phyloP scores from a whole-genome alignment of 768 basidiomycete species.

The Lyophyllum atratum region DNA sequence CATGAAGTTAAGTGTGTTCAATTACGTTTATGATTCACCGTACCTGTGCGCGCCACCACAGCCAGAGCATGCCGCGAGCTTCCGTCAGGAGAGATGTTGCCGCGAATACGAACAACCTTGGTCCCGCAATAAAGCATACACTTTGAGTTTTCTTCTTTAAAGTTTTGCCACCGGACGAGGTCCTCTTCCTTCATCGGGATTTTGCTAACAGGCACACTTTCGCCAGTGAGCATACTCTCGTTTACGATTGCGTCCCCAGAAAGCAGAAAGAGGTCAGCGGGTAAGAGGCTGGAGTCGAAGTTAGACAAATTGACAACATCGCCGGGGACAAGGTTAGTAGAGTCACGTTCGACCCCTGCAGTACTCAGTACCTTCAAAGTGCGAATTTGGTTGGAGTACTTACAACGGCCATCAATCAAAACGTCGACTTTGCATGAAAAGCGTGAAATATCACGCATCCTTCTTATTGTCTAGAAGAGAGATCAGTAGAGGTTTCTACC shows the following conservation, averaged over 20 bases:
- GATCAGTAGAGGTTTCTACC: not conserved
- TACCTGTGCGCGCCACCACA: conserved; percentile 85
- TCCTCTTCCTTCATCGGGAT: conserved; percentile 80
- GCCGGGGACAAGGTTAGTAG: conserved; percentile 83
- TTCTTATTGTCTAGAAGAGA: conserved; percentile 68
- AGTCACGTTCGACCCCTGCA: conserved; percentile 72
- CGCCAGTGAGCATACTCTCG: conserved; percentile 99
- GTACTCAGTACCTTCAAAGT: conserved; percentile 1
- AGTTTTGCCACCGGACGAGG: conserved; percentile 68
- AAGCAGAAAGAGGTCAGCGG: conserved; percentile 89
- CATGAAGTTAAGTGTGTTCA: not conserved
- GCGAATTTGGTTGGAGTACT: conserved; percentile 26
- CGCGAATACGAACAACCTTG: conserved; percentile 83
- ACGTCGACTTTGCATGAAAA: conserved; percentile 80
- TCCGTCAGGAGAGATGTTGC: conserved; percentile 52
- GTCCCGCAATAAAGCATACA: conserved; percentile 91
- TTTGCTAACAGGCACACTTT: conserved; percentile 97
- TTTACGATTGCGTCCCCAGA: conserved; percentile 98
- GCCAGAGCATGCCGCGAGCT: conserved; percentile 69
- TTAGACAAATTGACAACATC: conserved; percentile 91
- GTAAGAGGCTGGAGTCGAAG: conserved; percentile 70
- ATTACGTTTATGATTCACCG: conserved; percentile 11
- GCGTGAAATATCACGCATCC: conserved; percentile 96
- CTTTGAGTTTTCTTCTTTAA: conserved; percentile 73
- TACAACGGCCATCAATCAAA: conserved; percentile 72